phyloP scores from a whole-genome alignment of 345 rosid species.

The Rhizophora mangle region DNA sequence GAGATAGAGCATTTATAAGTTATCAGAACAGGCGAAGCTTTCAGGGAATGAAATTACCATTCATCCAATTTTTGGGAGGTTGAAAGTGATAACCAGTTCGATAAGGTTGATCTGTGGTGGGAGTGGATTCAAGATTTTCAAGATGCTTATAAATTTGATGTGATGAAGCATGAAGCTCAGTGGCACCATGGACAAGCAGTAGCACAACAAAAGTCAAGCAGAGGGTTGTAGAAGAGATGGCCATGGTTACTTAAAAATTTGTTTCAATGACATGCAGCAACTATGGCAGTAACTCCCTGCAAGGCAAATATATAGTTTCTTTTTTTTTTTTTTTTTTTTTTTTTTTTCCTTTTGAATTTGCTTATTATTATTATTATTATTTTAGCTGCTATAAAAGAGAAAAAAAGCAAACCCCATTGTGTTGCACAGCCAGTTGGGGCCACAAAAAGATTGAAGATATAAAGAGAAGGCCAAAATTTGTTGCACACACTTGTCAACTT shows the following conservation, averaged over 20 bases:
- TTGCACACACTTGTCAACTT: too few species aligned
- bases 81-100: conserved; percentile 71
- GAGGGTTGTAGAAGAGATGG: conserved; percentile 12
- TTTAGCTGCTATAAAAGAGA: too few species aligned
- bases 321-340: too few species aligned
- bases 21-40: not conserved
- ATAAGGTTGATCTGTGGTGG: conserved; percentile 42
- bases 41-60: conserved; percentile 37
- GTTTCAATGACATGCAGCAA: not conserved
- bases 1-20: not conserved
- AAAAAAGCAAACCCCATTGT: too few species aligned
- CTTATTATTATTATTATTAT: too few species aligned
- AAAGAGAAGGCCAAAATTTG: too few species aligned
- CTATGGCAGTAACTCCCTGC: not conserved
- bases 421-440: too few species aligned
- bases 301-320: too few species aligned
- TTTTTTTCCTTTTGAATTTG: too few species aligned
- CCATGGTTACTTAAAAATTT: conserved; percentile 7
- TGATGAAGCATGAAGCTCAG: conserved; percentile 52
- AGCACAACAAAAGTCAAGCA: conserved; percentile 36
- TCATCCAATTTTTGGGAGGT: conserved; percentile 75
- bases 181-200: conserved; percentile 39
- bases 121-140: conserved; percentile 22
- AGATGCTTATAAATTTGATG: conserved; percentile 37
- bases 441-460: too few species aligned